Evolutionary conservation across 2,329 filamentous ascomycete genomes (phyloP), one percentile per base, ranked within the genome.

Genomic region (Ceratocystis cubensis): DNA sequence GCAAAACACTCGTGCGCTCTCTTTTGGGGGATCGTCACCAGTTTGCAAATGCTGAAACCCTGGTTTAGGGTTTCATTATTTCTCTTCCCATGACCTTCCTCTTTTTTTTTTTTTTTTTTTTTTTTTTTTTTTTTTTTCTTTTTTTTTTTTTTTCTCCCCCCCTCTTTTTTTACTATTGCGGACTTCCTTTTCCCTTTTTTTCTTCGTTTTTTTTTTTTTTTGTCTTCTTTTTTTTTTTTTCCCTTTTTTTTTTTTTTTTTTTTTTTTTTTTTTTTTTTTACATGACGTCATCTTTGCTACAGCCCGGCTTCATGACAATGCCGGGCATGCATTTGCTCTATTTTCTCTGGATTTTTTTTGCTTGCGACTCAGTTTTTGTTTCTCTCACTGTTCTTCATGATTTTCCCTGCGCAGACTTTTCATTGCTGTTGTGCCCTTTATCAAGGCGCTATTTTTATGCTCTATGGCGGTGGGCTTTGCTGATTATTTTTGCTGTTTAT

Each of bases 231-330:
- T 25, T 20, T 20, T 20, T 20, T 20, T n/a, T n/a, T n/a, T n/a
- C n/a, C n/a, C n/a, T 25, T 25, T 25, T 20, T 20, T 20, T 20
- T 20, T n/a, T n/a, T n/a, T n/a, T n/a, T 22, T 22, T 22, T 22
- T 22, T 22, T 22, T 22, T 22, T 22, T 22, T 22, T 22, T 25
- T 22, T 53, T 25, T 25, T 25, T 53, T 22, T 28, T 63, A n/a
- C 56, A 63, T 63, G 61, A 63, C 61, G 45, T 63, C 61, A 63
- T 63, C 33, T 22, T 30, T 48, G 6, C 45, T 48, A 15, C 41
- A n/a, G 25, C 5, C 17, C 48, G 22, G 22, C 45, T 63, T 44
- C 30, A 30, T 48, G 15, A 30, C n/a, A 20, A 63, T 48, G 6
- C n/a, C 22, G 4, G 44, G 44, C 10, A 22, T 48, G 13, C 28